phyloP scores from a whole-genome alignment of 1,284 basidiomycete species.

The Austropuccinia psidii region DNA sequence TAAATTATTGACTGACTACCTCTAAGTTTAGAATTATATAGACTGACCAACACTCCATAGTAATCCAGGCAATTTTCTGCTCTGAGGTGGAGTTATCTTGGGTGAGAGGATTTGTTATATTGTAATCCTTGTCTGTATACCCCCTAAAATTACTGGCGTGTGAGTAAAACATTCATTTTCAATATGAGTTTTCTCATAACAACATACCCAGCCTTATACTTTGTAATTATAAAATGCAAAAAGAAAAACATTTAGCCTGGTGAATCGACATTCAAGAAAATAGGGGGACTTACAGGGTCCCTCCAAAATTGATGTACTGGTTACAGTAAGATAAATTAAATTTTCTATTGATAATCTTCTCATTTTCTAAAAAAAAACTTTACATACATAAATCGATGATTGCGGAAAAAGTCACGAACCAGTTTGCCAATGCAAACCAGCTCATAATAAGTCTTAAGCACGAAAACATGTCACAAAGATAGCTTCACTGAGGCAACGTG shows the following conservation, averaged over 20 bases:
- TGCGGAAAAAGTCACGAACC: slow-evolving; percentile 32
- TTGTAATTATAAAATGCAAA: background rate
- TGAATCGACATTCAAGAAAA: background rate
- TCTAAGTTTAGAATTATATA: background rate
- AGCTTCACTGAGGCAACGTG: too few species aligned
- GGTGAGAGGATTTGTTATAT: slow-evolving; percentile 3
- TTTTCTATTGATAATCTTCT: too few species aligned
- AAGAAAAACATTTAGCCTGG: background rate
- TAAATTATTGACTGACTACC: background rate
- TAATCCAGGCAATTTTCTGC: slow-evolving; percentile 6
- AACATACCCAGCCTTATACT: slow-evolving; percentile 18
- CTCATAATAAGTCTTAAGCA: slow-evolving; percentile 47
- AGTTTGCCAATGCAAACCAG: slow-evolving; percentile 45
- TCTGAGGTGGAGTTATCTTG: background rate
- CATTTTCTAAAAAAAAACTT: background rate
- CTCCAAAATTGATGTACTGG: slow-evolving; percentile 25
- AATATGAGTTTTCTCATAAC: background rate
- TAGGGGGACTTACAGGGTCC: slow-evolving; percentile 10
- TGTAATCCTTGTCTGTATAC: slow-evolving; percentile 6
- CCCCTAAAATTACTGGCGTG: background rate
- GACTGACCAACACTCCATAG: slow-evolving; percentile 33
- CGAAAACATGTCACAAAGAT: background rate
- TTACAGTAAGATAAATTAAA: background rate
- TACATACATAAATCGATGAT: slow-evolving; percentile 21
- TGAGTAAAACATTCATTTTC: background rate